These are phyloP conservation scores for Debaryomyces nepalensis DNA, from an alignment of 1,139 yeast genomes.

Conservation along the genomic window DNA sequence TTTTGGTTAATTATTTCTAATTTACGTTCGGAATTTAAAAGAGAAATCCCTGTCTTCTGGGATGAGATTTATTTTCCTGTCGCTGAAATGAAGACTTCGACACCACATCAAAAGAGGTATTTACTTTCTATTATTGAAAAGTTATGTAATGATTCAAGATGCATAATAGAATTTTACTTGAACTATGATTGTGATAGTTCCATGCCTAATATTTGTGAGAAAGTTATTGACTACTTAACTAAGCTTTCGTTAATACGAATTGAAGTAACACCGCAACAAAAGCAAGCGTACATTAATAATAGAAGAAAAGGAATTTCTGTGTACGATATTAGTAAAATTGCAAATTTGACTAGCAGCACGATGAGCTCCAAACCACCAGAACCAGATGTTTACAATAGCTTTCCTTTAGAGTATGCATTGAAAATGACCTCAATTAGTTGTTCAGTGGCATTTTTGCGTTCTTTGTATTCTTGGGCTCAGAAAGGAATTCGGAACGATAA, in stretches of 20 bases:
- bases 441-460: constrained; percentile 79
- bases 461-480: constrained; percentile 88
- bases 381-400: constrained; percentile 56
- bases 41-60: constrained; percentile 91
- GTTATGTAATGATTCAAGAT: constrained; percentile 85
- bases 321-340: constrained; percentile 72
- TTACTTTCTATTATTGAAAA: constrained; percentile 78
- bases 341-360: constrained; percentile 74
- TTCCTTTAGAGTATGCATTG: constrained; percentile 81
- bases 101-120: constrained; percentile 90
- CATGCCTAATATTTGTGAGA: constrained; percentile 86
- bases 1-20: constrained; percentile 88
- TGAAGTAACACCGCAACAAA: constrained; percentile 73
- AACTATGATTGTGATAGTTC: constrained; percentile 93
- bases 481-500: constrained; percentile 50
- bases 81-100: constrained; percentile 87
- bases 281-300: constrained; percentile 66
- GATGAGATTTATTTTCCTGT: constrained; percentile 94
- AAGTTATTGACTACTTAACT: constrained; percentile 76
- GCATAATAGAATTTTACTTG: constrained; percentile 87
- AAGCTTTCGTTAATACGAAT: constrained; percentile 72
- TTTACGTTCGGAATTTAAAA: constrained; percentile 83
- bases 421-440: constrained; percentile 82
- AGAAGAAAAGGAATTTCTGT: constrained; percentile 67
- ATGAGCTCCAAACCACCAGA: constrained; percentile 65